A percentile compares a stretch with the other conserved stretches of the same genome.
Evolutionary conservation across 805 yeast genomes (phyloP).

Genomic region (Kockiozyma suomiensis): DNA sequence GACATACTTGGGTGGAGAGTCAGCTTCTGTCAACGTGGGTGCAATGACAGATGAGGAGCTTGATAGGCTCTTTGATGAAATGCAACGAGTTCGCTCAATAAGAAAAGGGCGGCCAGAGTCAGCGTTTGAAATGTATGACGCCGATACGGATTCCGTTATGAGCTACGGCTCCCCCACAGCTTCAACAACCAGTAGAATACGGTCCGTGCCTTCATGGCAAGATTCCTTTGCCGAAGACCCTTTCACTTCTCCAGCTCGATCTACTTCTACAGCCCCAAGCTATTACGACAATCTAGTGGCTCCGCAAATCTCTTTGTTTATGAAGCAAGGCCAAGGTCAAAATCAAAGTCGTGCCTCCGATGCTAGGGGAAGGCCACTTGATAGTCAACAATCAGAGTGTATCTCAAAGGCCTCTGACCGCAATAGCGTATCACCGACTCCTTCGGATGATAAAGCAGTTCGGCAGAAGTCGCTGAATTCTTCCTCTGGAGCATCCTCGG

Average conservation of each 20-base stretch:
- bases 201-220: not conserved
- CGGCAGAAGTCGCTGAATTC: not conserved
- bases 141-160: constrained; percentile 15
- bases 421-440: constrained; percentile 8
- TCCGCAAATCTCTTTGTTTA: constrained; percentile 4
- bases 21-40: constrained; percentile 14
- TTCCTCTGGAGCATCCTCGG: not conserved
- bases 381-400: not conserved
- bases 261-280: constrained; percentile 2
- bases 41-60: constrained; percentile 29
- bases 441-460: not conserved
- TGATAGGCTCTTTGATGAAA: constrained; percentile 30
- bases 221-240: constrained; percentile 3
- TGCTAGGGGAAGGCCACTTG: not conserved
- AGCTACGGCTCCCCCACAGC: constrained; percentile 16
- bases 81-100: constrained; percentile 26
- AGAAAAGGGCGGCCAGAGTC: constrained; percentile 26
- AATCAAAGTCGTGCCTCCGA: not conserved
- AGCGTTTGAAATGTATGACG: constrained; percentile 11
- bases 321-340: not conserved
- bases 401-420: not conserved
- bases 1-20: constrained; percentile 23
- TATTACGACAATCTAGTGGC: not conserved
- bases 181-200: not conserved
- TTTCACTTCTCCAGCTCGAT: not conserved